Evolutionary conservation across 768 basidiomycete genomes (phyloP), one percentile per base, ranked within the genome.

Genomic region (Baorangia bicolor): DNA sequence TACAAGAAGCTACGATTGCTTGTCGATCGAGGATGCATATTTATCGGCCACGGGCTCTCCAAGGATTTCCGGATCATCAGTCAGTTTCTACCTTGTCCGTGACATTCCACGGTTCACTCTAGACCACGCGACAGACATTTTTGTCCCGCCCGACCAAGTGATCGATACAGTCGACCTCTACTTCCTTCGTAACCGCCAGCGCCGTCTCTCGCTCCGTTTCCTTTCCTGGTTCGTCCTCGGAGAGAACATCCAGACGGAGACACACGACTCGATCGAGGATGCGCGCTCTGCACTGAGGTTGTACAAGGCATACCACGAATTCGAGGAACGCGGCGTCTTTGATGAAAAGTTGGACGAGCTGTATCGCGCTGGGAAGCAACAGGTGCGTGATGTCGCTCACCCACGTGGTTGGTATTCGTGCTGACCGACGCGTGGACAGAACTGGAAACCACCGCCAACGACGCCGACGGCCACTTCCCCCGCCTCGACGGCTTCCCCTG

Each of bases 61-160:
- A 98, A 98, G 68, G 97, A 99, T 70, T 98, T 98, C 75, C 84
- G 96, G 12, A 98, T 96, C 53, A 99, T 98, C 75, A 99, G 96
- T 96, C 62, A 69, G 91, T 75, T 21, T 40, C 44, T 46, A 21
- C 2, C 38, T 45, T 28, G 42, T 31, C 20, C 20, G 20, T 31
- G 14, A 27, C 6, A 8, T 21, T 20, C 10, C 12, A 2, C 27
- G 30, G 6, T 14, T 60, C 30, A 42, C 27, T n/a, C 20, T 21
- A 27, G 9, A 50, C 18, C 3, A 35, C 34, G 8, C 20, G 2
- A 31, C 55, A 98, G 96, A 98, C 70, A 93, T 98, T 43, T 94
- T 88, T 67, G 93, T 99, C 12, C 96, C 96, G 1, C 93, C 94
- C 0, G 86, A 90, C 2, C 95, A 95, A 71, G 94, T 99, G 43